These are phyloP conservation scores for Kluyveromyces siamensis DNA, from an alignment of 805 yeast genomes.

Conservation along the genomic window DNA sequence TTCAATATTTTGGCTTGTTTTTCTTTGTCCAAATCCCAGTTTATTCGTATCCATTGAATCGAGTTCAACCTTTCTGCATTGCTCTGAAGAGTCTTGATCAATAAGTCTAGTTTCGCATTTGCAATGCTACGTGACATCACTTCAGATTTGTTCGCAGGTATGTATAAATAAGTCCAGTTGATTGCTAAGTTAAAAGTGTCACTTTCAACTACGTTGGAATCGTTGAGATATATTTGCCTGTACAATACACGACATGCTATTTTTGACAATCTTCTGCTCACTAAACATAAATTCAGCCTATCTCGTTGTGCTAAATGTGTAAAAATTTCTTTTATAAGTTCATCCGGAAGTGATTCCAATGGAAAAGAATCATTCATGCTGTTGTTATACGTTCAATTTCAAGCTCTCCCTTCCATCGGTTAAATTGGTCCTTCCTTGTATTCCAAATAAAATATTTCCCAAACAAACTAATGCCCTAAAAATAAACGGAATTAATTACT, in stretches of 20 bases:
- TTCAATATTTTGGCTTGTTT: conserved; percentile 26
- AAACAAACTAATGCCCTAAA: too few relatives aligned
- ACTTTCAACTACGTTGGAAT: conserved; percentile 32
- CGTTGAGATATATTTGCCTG: conserved; percentile 33
- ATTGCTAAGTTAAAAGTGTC: conserved; percentile 30
- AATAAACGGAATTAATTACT: too few relatives aligned
- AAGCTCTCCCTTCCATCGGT: background rate
- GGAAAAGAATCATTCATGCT: conserved; percentile 8
- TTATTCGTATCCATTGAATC: conserved; percentile 32
- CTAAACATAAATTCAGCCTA: conserved; percentile 20
- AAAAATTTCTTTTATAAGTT: conserved; percentile 23
- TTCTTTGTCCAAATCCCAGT: conserved; percentile 33
- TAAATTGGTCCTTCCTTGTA: background rate
- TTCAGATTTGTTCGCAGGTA: conserved; percentile 20
- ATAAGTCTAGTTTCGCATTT: conserved; percentile 19
- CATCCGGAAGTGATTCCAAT: conserved; percentile 18
- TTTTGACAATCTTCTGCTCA: conserved; percentile 22
- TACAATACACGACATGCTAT: conserved; percentile 29
- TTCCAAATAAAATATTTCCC: background rate
- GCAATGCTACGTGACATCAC: conserved; percentile 24
- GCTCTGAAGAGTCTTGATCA: conserved; percentile 21
- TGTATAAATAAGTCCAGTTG: conserved; percentile 31
- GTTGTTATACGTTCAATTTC: background rate
- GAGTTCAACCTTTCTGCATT: conserved; percentile 18
- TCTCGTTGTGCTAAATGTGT: conserved; percentile 31